phyloP scores from a whole-genome alignment of 768 basidiomycete genomes.

The Boletus sp. region DNA sequence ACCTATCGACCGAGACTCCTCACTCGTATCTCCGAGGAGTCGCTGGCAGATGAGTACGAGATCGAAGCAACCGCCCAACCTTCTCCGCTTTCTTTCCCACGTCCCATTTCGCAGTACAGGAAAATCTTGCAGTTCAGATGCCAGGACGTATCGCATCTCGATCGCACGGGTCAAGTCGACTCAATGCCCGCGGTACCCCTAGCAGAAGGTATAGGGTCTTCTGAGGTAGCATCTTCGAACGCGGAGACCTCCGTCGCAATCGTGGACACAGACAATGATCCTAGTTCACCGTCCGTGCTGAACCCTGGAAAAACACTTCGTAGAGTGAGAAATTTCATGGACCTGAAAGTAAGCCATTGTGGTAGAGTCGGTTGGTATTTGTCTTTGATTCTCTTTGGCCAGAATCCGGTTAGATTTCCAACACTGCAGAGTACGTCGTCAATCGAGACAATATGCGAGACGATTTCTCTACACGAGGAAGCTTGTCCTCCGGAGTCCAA shows the following conservation, averaged over 20 bases:
- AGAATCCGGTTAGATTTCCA: neutral
- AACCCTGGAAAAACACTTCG: neutral
- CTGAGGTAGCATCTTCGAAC: neutral
- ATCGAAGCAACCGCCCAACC: neutral
- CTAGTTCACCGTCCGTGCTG: neutral
- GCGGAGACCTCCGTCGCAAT: neutral
- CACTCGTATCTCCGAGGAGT: conserved; percentile 7
- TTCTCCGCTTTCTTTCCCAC: conserved; percentile 5
- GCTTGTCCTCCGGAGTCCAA: neutral
- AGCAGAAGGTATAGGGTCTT: neutral
- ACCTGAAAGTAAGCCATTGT: neutral
- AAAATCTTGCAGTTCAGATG: neutral
- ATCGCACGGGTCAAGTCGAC: neutral
- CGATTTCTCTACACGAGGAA: neutral
- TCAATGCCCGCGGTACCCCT: neutral
- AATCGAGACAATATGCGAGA: neutral
- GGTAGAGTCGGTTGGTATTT: neutral
- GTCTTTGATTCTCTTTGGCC: neutral
- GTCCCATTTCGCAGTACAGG: neutral
- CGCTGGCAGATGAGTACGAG: conserved; percentile 1
- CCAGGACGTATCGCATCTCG: neutral
- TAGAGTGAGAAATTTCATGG: neutral
- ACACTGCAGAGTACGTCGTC: neutral
- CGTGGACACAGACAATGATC: neutral
- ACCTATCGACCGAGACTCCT: conserved; percentile 3